Percentiles rank a stretch among this genome's conserved stretches.
Evolutionary conservation across 192 early-diverging fungal species (phyloP).

Genomic region (Chytriomyces sp.): DNA sequence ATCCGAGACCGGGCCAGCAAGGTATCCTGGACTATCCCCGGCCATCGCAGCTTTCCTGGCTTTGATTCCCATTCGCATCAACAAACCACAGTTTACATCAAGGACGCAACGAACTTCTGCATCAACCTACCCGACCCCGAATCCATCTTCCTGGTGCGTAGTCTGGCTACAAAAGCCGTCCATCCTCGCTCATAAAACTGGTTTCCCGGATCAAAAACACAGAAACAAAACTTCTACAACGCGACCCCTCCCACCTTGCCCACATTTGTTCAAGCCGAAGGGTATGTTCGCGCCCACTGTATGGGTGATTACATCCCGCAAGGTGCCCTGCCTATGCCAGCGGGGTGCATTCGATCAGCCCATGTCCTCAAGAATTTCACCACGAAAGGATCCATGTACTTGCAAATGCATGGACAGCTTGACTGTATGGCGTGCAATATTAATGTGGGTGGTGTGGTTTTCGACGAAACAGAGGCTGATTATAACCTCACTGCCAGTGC

Average conservation of each 20-base stretch:
- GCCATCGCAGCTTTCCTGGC: neutral
- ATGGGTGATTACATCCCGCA: conserved; percentile 32
- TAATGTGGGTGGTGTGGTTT: no score
- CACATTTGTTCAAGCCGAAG: conserved; percentile 38
- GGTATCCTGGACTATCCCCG: neutral
- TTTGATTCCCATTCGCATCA: neutral
- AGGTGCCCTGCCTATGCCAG: conserved; percentile 26
- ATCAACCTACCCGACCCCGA: neutral
- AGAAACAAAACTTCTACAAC: conserved; percentile 35
- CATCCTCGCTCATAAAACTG: no score
- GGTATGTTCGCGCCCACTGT: conserved; percentile 37
- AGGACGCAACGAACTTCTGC: conserved; percentile 1
- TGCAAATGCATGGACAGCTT: conserved; percentile 31
- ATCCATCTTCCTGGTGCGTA: neutral
- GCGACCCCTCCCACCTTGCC: neutral
- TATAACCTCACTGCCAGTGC: no score
- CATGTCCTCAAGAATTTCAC: conserved; percentile 16
- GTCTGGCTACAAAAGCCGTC: no score
- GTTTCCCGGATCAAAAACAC: no score
- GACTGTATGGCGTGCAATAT: conserved; percentile 33
- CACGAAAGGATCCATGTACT: conserved; percentile 21
- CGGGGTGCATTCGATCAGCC: conserved; percentile 28
- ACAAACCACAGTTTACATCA: conserved; percentile 12
- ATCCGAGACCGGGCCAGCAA: conserved; percentile 8
- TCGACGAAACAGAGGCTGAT: no score